Conservation (phyloP, 768 basidiomycete species). For the Crucibulum laeve region DNA sequence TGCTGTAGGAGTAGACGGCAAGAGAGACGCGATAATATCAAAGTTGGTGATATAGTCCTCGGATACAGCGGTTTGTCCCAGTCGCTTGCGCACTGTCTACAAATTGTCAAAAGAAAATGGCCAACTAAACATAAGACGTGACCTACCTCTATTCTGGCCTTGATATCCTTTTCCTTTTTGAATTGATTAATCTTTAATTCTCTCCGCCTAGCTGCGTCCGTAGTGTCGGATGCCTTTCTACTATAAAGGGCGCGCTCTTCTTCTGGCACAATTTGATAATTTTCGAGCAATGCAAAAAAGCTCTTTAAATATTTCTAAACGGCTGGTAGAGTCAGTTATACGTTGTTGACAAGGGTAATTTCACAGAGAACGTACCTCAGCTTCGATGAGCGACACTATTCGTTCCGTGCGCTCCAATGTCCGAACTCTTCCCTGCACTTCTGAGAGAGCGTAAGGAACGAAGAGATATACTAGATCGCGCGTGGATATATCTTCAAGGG, state of each 20-base stretch:
- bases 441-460: constrained; percentile 64
- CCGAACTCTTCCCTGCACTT: constrained; percentile 58
- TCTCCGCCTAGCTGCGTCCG: constrained; percentile 66
- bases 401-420: constrained; percentile 56
- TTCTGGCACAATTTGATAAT: constrained; percentile 62
- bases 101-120: neutral
- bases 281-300: constrained; percentile 50
- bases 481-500: constrained; percentile 77
- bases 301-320: constrained; percentile 41
- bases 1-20: constrained; percentile 30
- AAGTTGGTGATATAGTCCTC: constrained; percentile 44
- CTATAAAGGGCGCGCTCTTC: constrained; percentile 54
- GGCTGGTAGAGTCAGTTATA: constrained; percentile 16
- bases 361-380: constrained; percentile 44
- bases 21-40: constrained; percentile 59
- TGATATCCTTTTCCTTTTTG: constrained; percentile 79
- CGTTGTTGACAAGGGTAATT: constrained; percentile 1
- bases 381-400: constrained; percentile 45
- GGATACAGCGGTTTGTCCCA: constrained; percentile 29
- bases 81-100: constrained; percentile 53
- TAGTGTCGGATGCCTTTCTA: constrained; percentile 40
- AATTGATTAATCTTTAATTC: constrained; percentile 92
- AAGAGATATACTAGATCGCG: constrained; percentile 71
- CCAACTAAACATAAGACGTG: neutral
- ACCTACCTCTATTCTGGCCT: constrained; percentile 62